phyloP scores from a whole-genome alignment of 768 basidiomycete genomes.

The Leccinum sublutescens region DNA sequence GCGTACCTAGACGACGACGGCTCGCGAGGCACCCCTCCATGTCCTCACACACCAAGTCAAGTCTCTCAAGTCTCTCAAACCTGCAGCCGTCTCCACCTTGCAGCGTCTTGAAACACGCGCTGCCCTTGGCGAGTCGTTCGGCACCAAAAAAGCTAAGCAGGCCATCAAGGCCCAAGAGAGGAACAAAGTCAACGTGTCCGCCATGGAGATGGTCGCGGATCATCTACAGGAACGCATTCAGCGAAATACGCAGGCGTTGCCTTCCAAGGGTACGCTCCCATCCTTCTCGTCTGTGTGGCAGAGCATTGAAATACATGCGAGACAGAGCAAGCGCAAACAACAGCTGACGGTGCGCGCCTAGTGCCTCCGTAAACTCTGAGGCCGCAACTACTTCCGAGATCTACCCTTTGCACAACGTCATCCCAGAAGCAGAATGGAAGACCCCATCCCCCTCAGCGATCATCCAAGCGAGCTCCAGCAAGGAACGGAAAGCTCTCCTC shows the following conservation, averaged over 20 bases:
- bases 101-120: constrained; percentile 62
- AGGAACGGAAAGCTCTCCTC: constrained; percentile 54
- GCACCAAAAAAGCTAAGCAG: constrained; percentile 90
- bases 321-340: constrained; percentile 65
- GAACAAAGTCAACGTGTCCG: constrained; percentile 84
- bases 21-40: constrained; percentile 67
- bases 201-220: constrained; percentile 81
- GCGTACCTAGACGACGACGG: constrained; percentile 62
- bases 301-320: constrained; percentile 1
- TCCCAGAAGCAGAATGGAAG: constrained; percentile 80
- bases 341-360: constrained; percentile 61
- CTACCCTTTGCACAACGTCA: constrained; percentile 72
- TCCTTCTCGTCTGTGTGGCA: neutral
- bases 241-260: constrained; percentile 63
- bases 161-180: constrained; percentile 83
- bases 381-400: constrained; percentile 72
- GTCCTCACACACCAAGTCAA: constrained; percentile 80
- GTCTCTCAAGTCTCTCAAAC: constrained; percentile 65
- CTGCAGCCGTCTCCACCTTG: constrained; percentile 48
- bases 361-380: constrained; percentile 71
- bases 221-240: constrained; percentile 85
- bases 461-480: constrained; percentile 45
- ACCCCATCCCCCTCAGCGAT: constrained; percentile 58
- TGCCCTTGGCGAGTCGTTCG: constrained; percentile 88
- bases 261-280: constrained; percentile 59